Conservation (phyloP, 2,329 filamentous ascomycete species). For the Akanthomyces dipterigenus region DNA sequence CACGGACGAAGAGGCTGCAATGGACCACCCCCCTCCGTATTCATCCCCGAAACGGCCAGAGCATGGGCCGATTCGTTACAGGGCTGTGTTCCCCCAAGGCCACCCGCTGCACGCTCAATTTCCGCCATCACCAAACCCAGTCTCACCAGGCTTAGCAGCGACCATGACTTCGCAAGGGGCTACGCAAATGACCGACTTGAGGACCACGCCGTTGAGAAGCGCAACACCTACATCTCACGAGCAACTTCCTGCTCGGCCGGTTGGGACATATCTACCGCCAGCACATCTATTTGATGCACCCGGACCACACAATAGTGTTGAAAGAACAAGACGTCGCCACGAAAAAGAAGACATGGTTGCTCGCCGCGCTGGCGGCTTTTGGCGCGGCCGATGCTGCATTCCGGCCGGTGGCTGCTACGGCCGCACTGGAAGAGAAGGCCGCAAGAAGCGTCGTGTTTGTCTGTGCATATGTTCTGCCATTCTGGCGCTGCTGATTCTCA, state of each 20-base stretch:
- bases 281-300: slow-evolving; percentile 36
- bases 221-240: slow-evolving; percentile 16
- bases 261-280: slow-evolving; percentile 39
- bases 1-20: slow-evolving; percentile 27
- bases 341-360: slow-evolving; percentile 61
- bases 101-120: slow-evolving; percentile 41
- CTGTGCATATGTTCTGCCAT: slow-evolving; percentile 44
- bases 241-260: slow-evolving; percentile 35
- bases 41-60: slow-evolving; percentile 38
- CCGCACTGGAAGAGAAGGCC: slow-evolving; percentile 54
- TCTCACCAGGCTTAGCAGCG: slow-evolving; percentile 55
- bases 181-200: slow-evolving; percentile 54
- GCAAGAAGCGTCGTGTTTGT: slow-evolving; percentile 56
- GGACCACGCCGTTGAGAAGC: slow-evolving; percentile 34
- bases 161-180: slow-evolving; percentile 57
- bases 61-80: slow-evolving; percentile 40
- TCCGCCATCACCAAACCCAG: slow-evolving; percentile 52
- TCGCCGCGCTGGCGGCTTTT: slow-evolving; percentile 51
- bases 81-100: slow-evolving; percentile 51
- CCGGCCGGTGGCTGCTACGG: slow-evolving; percentile 60
- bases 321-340: slow-evolving; percentile 45
- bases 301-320: slow-evolving; percentile 38
- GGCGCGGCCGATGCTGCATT: slow-evolving; percentile 60
- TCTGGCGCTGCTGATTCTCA: slow-evolving; percentile 48
- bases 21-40: slow-evolving; percentile 48